Percentiles rank a stretch among this genome's conserved stretches.
phyloP scores from a whole-genome alignment of 2,329 filamentous ascomycete genomes.

The Fusarium tjaetaba region DNA sequence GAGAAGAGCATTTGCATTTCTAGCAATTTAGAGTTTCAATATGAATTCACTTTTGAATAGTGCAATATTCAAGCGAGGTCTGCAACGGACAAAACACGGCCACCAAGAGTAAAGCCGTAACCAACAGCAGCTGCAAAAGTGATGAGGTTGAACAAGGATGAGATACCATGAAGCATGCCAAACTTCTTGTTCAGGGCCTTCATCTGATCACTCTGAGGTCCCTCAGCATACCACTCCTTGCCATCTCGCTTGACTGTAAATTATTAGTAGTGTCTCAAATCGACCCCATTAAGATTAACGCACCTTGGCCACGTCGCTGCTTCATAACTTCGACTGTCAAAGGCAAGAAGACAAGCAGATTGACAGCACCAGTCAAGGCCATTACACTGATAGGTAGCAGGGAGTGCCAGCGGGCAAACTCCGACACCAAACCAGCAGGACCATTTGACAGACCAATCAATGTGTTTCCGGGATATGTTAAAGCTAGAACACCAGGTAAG shows the following conservation, averaged over 20 bases:
- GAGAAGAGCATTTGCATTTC: conserved; percentile 22
- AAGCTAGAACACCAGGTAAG: conserved; percentile 75
- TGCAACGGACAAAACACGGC: conserved; percentile 62
- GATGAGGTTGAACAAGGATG: conserved; percentile 79
- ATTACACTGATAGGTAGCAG: conserved; percentile 75
- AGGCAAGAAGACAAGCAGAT: conserved; percentile 78
- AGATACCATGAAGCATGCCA: conserved; percentile 81
- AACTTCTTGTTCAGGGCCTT: conserved; percentile 81
- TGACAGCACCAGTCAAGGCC: conserved; percentile 75
- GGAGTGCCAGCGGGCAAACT: conserved; percentile 70
- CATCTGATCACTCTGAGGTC: conserved; percentile 89
- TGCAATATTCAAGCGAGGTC: conserved; percentile 36
- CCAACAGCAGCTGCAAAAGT: conserved; percentile 75
- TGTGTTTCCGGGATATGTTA: conserved; percentile 80
- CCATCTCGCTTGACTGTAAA: conserved; percentile 81
- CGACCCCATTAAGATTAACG: conserved; percentile 36
- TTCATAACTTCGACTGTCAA: conserved; percentile 79
- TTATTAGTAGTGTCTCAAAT: conserved; percentile 20
- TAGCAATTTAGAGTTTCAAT: conserved; percentile 19
- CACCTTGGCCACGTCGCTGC: conserved; percentile 82
- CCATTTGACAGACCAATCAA: conserved; percentile 59
- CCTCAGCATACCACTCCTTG: conserved; percentile 83
- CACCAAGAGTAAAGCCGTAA: conserved; percentile 81
- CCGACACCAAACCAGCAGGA: conserved; percentile 66
- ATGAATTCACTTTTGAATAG: conserved; percentile 2